phyloP scores from a whole-genome alignment of 2,329 filamentous ascomycete species.

The Ustulina deusta region DNA sequence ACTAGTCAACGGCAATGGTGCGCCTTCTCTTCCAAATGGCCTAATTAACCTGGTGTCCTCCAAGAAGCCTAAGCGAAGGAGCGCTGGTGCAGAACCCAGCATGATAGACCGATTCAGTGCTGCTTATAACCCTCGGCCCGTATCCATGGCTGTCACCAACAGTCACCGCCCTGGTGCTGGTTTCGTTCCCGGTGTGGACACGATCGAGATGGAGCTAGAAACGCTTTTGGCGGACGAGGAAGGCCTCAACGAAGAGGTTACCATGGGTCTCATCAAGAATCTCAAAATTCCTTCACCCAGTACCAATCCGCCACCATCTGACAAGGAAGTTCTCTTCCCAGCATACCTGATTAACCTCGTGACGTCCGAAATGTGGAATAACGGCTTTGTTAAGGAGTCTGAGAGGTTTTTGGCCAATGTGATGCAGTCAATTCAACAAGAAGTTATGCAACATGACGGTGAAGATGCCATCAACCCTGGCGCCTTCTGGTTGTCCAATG shows the following conservation, averaged over 20 bases:
- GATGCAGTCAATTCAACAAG: slow-evolving; percentile 99
- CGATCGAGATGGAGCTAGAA: slow-evolving; percentile 94
- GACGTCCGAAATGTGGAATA: slow-evolving; percentile 99
- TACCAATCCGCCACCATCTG: slow-evolving; percentile 88
- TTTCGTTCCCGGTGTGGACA: slow-evolving; percentile 85
- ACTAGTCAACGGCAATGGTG: slow-evolving; percentile 71
- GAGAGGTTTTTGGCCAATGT: slow-evolving; percentile 98
- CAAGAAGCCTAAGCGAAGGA: slow-evolving; percentile 96
- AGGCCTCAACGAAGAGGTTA: slow-evolving; percentile 95
- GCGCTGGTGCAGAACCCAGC: slow-evolving; percentile 86
- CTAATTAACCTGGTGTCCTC: slow-evolving; percentile 97
- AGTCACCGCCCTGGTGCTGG: slow-evolving; percentile 79
- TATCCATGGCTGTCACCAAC: slow-evolving; percentile 90
- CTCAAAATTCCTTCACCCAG: slow-evolving; percentile 94
- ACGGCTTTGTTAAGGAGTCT: slow-evolving; percentile 98
- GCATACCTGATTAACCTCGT: slow-evolving; percentile 99
- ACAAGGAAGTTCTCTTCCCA: slow-evolving; percentile 98
- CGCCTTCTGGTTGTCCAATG: slow-evolving; percentile 98
- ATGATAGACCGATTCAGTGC: slow-evolving; percentile 91
- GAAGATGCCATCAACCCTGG: slow-evolving; percentile 97
- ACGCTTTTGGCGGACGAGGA: slow-evolving; percentile 94
- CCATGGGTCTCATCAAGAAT: slow-evolving; percentile 94
- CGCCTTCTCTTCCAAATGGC: slow-evolving; percentile 72
- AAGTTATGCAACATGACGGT: slow-evolving; percentile 98
- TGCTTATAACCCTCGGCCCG: slow-evolving; percentile 92